Base-by-base conservation (phyloP, 139 green algal genomes). In the Micractinium conductrix region DNA sequence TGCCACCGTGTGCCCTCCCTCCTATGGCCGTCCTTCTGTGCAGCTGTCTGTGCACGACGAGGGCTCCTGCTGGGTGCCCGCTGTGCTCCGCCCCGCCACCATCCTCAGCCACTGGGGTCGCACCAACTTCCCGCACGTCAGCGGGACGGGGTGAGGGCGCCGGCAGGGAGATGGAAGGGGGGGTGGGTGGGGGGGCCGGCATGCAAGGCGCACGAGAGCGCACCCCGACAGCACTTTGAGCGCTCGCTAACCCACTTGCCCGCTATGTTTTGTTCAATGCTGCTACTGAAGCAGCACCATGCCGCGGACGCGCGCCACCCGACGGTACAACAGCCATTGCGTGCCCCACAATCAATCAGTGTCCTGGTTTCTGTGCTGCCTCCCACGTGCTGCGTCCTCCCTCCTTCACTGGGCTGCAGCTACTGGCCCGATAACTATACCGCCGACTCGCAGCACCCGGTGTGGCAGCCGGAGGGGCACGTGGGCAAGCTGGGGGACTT, bases 41-140 rank as follows among this genome's bases (percentile, higher is more conserved):
- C 84, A 85, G 81, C 37, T 90, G 65, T 24, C 71, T n/a, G 26
- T 68, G n/a, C 88, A 92, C 63, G 88, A 92, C 69, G 91, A 94
- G 87, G 93, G 89, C 30, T 79, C 83, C 24, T 96, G 93, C 85
- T 93, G 86, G 82, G 42, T 83, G 45, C 88, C 86, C 63, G 78
- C 67, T 4, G 84, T 83, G 26, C 74, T 92, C 16, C 73, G 87
- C 50, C 80, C 83, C 14, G 80, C 84, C 79, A 91, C 80, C 78
- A 85, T 92, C 26, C 78, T 92, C 7, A 65, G 60, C 38, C 87
- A 92, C 78, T 92, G 89, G 89, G 89, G 89, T 8, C 62, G 86
- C 26, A 90, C 43, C 26, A 87, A 89, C 45, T 16, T 33, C 6
- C 69, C 88, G 60, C 68, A 88, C 83, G 53, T 30, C 76, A 85